phyloP scores from a whole-genome alignment of 805 yeast genomes.

The Candida alai region DNA sequence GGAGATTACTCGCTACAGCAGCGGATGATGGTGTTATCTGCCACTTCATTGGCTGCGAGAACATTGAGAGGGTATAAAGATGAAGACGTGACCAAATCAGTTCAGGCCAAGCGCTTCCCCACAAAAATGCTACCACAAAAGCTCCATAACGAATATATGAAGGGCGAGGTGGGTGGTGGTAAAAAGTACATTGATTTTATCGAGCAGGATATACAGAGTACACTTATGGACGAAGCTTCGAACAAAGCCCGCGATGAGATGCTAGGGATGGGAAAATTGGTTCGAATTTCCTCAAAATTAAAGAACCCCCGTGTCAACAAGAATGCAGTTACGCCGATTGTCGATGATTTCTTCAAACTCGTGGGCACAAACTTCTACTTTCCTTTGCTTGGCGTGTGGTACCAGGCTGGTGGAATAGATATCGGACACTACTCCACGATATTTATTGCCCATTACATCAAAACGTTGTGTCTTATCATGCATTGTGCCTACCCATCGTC shows the following conservation, averaged over 20 bases:
- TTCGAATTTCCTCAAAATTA: slow-evolving; percentile 39
- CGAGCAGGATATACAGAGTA: slow-evolving; percentile 24
- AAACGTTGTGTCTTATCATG: slow-evolving; percentile 53
- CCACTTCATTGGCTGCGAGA: slow-evolving; percentile 68
- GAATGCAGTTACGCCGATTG: slow-evolving; percentile 15
- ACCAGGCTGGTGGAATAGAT: slow-evolving; percentile 42
- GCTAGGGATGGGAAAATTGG: slow-evolving; percentile 35
- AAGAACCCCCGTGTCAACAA: slow-evolving; percentile 11
- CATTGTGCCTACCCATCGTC: slow-evolving; percentile 57
- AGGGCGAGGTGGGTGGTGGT: slow-evolving; percentile 8
- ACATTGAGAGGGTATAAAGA: slow-evolving; percentile 66
- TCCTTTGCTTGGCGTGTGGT: slow-evolving; percentile 53
- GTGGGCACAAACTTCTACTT: slow-evolving; percentile 47
- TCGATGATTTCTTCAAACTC: slow-evolving; percentile 38
- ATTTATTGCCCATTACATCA: slow-evolving; percentile 54
- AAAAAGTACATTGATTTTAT: slow-evolving; percentile 6
- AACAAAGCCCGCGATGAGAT: slow-evolving; percentile 29
- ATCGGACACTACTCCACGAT: slow-evolving; percentile 54
- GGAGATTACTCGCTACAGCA: slow-evolving; percentile 85
- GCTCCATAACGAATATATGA: slow-evolving; percentile 42
- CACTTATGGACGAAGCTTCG: slow-evolving; percentile 28
- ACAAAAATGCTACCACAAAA: slow-evolving; percentile 43
- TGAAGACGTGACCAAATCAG: slow-evolving; percentile 36
- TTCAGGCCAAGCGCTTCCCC: slow-evolving; percentile 25
- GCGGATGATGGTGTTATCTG: slow-evolving; percentile 63